Conservation (phyloP, 2,329 filamentous ascomycete genomes). For the Beauveria pseudobassiana region DNA sequence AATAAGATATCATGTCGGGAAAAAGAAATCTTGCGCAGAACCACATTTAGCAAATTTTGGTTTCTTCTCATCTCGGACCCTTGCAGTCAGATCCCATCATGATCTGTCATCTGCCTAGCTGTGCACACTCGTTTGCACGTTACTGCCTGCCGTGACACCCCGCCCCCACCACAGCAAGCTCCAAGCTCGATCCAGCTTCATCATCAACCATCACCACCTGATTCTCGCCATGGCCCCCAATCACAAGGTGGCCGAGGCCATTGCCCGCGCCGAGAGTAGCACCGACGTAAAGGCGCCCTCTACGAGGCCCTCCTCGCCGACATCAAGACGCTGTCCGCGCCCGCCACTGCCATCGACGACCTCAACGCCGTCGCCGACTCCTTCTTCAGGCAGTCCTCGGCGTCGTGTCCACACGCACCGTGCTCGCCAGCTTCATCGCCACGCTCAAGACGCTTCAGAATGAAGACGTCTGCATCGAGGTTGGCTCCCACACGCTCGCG, state of each 20-base stretch:
- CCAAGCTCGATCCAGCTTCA: slow-evolving; percentile 9
- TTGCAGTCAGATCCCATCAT: too few relatives aligned
- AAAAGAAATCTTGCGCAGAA: too few relatives aligned
- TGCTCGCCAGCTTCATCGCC: slow-evolving; percentile 60
- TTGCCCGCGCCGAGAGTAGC: slow-evolving; percentile 32
- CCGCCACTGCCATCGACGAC: slow-evolving; percentile 39
- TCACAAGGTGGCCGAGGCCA: slow-evolving; percentile 34
- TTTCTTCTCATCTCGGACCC: too few relatives aligned
- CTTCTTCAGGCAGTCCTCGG: slow-evolving; percentile 64
- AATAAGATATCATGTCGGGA: too few relatives aligned
- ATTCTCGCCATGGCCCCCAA: slow-evolving; percentile 29
- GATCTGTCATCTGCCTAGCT: too few relatives aligned
- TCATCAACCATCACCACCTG: slow-evolving; percentile 10
- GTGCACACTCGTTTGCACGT: background rate
- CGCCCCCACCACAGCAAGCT: slow-evolving; percentile 6
- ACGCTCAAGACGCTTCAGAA: slow-evolving; percentile 54
- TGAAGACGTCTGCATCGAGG: slow-evolving; percentile 62
- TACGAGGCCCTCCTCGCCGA: slow-evolving; percentile 40
- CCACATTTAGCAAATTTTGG: too few relatives aligned
- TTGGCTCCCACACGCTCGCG: slow-evolving; percentile 65
- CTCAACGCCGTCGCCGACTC: slow-evolving; percentile 60
- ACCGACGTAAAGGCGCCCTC: slow-evolving; percentile 35
- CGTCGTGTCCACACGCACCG: slow-evolving; percentile 65
- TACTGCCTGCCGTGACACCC: slow-evolving; percentile 8
- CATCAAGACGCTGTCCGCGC: slow-evolving; percentile 33